These are phyloP conservation scores for Straminergon stramineum DNA, from an alignment of 225 moss, liverwort and hornwort species.

Conservation along the genomic window DNA sequence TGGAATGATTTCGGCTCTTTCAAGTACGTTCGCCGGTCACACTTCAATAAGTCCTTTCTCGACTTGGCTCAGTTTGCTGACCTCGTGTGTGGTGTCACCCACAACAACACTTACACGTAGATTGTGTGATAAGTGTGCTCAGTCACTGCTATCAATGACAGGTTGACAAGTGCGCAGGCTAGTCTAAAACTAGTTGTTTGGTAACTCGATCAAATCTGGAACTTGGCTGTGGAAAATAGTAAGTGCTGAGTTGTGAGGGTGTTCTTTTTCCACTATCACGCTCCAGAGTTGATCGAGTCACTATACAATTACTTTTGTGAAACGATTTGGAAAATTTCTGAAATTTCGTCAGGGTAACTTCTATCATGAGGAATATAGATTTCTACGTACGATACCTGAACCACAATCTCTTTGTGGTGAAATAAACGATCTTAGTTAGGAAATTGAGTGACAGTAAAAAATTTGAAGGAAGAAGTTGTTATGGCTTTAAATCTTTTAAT, in stretches of 20 bases:
- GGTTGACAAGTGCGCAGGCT: neutral
- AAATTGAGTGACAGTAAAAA: neutral
- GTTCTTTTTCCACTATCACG: neutral
- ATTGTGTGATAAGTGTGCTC: neutral
- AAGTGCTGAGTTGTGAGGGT: neutral
- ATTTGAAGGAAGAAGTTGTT: neutral
- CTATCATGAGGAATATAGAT: neutral
- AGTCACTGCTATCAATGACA: neutral
- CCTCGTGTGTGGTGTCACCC: too few relatives aligned
- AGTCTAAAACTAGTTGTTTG: neutral
- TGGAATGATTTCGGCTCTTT: constrained; percentile 25
- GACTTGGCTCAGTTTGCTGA: neutral
- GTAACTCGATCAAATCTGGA: neutral
- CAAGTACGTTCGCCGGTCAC: neutral
- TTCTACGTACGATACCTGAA: neutral
- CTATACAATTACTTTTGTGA: too few relatives aligned
- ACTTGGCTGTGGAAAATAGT: too few relatives aligned
- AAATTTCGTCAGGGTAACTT: neutral
- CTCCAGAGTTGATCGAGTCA: neutral
- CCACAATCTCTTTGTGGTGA: too few relatives aligned
- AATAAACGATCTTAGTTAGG: neutral
- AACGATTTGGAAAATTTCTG: neutral
- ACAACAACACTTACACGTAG: too few relatives aligned
- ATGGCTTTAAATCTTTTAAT: too few relatives aligned
- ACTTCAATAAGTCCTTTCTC: too few relatives aligned